These are phyloP conservation scores for Chrysoporthe puriensis DNA, from an alignment of 2,329 filamentous ascomycete species.

Conservation along the genomic window DNA sequence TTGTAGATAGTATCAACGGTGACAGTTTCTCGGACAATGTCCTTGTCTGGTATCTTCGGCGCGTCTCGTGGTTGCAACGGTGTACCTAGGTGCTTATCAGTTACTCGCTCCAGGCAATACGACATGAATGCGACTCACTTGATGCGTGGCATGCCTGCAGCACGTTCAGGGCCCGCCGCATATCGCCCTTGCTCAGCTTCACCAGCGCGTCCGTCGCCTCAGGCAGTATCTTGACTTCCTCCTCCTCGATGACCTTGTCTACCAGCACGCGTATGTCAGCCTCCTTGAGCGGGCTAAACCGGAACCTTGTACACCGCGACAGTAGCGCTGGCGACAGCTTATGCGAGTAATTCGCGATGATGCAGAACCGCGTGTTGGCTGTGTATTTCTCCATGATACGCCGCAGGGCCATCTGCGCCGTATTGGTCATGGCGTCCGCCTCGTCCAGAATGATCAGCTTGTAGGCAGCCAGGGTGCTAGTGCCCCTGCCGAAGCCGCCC, in stretches of 20 bases:
- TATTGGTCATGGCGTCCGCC: constrained; percentile 99
- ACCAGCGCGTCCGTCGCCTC: constrained; percentile 86
- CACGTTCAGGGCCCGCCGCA: constrained; percentile 92
- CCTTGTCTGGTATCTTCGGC: constrained; percentile 63
- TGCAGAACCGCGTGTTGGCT: constrained; percentile 94
- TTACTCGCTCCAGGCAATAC: not conserved
- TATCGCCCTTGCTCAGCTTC: constrained; percentile 88
- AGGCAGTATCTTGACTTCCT: constrained; percentile 79
- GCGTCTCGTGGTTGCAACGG: constrained; percentile 65
- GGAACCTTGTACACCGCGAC: constrained; percentile 90
- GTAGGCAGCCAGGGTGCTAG: constrained; percentile 68
- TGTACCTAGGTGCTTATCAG: constrained; percentile 56
- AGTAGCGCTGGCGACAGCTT: constrained; percentile 92
- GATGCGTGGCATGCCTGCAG: constrained; percentile 96
- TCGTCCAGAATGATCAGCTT: constrained; percentile 98
- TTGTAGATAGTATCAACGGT: constrained; percentile 97
- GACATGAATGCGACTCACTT: constrained; percentile 56
- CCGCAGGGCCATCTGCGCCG: constrained; percentile 94
- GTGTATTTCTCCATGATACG: constrained; percentile 99
- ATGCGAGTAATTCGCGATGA: constrained; percentile 98
- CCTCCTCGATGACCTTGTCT: constrained; percentile 86
- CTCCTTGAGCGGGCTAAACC: constrained; percentile 93
- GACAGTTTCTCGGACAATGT: constrained; percentile 73
- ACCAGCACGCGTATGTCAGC: constrained; percentile 82
- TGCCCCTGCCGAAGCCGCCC: constrained; percentile 51